A percentile compares a stretch with the other conserved stretches of the same genome.
Conservation (phyloP, 495 filamentous ascomycete genomes). For the Penicillium turbatum region DNA sequence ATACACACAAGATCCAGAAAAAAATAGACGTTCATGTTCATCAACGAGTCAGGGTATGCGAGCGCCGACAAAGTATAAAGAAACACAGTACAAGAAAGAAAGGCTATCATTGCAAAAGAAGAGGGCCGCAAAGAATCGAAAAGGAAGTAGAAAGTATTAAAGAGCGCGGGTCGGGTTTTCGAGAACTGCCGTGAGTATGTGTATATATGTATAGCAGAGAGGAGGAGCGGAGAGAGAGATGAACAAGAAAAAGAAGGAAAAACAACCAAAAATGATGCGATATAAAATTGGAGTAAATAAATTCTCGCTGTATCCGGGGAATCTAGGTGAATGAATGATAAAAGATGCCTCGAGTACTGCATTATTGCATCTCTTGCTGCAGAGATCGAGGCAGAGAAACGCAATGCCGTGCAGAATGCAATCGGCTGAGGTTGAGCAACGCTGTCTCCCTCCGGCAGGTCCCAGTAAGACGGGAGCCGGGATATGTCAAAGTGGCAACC, state of each 20-base stretch:
- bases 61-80: not conserved
- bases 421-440: not conserved
- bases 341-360: constrained; percentile 11
- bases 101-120: not conserved
- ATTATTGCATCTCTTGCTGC: constrained; percentile 9
- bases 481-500: not conserved
- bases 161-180: not conserved
- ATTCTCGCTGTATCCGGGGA: constrained; percentile 28
- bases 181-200: constrained; percentile 1
- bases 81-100: not conserved
- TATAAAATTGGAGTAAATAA: constrained; percentile 10
- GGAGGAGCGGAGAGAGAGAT: not conserved
- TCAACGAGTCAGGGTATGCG: constrained; percentile 10
- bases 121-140: not conserved
- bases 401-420: constrained; percentile 1
- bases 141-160: not conserved
- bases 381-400: constrained; percentile 6
- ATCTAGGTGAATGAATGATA: constrained; percentile 26
- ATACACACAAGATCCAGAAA: not conserved
- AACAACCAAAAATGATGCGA: not conserved
- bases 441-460: not conserved
- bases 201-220: not conserved
- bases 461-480: not conserved
- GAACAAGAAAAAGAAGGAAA: not conserved
- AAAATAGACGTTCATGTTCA: not conserved